phyloP scores from a whole-genome alignment of 1,139 yeast species.

The Saccharomyces hybrid region DNA sequence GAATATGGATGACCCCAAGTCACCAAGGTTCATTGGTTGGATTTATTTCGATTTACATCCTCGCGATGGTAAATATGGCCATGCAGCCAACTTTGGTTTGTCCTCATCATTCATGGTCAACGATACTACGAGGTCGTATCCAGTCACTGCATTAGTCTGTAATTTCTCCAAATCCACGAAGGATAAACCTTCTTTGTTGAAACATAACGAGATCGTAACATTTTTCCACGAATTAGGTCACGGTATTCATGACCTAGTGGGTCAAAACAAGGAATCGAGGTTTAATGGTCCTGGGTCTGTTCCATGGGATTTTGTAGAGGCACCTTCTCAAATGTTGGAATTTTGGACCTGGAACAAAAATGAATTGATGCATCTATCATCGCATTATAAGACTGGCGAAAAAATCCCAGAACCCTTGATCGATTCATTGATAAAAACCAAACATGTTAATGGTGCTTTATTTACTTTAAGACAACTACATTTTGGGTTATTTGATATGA shows the following conservation, averaged over 20 bases:
- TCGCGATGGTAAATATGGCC: conserved; percentile 77
- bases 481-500: conserved; percentile 71
- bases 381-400: conserved; percentile 58
- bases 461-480: conserved; percentile 66
- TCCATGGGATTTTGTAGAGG: conserved; percentile 80
- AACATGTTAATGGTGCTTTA: conserved; percentile 70
- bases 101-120: conserved; percentile 50
- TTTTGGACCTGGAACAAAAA: conserved; percentile 78
- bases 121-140: conserved; percentile 48
- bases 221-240: conserved; percentile 89
- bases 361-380: conserved; percentile 51
- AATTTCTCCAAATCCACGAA: conserved; percentile 72
- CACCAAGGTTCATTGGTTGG: conserved; percentile 67
- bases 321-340: conserved; percentile 84
- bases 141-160: conserved; percentile 74
- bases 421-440: conserved; percentile 53
- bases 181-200: conserved; percentile 65
- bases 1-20: conserved; percentile 44
- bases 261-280: conserved; percentile 54
- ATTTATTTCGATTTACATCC: conserved; percentile 77
- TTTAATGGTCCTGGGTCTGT: conserved; percentile 69
- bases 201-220: conserved; percentile 72
- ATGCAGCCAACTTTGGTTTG: conserved; percentile 75
- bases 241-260: conserved; percentile 73
- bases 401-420: conserved; percentile 52